Evolutionary conservation across 2,329 filamentous ascomycete species (phyloP), one percentile per base, ranked within the genome.

Genomic region (Arthroderma sp.): DNA sequence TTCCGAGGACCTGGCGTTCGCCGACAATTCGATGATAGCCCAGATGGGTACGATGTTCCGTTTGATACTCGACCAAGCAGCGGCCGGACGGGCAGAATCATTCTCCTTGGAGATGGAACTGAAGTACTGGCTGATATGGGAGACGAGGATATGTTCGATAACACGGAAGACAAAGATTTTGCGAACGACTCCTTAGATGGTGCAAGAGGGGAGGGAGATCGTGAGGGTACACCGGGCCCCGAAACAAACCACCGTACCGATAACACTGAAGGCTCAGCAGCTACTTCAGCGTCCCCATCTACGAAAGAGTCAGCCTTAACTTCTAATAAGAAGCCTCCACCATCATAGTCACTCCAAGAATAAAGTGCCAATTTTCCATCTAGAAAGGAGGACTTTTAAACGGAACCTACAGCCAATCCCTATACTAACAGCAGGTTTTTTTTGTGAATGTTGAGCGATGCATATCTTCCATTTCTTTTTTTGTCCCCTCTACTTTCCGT

Each of bases 141-240:
- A 65, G 87, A 95, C 60, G 80, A 83, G 52, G 87, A 94, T 57
- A 89, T 94, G 81, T 94, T 95, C 67, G 86, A 95, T 64, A 81
- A 87, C 57, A 83, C 86, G 61, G 77, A 80, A 56, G 85, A 93
- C 59, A 85, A 85, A 63, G 87, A 94, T 60, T 73, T 88, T 51
- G 45, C 37, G 9, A 71, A 69, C 47, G 63, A 72, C 38, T 45
- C 58, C 36, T 58, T 60, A 38, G 54, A 61, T 29, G 54, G 53
- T 43, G 54, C 54, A 31, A 59, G 69, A 49, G 65, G 60, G 48
- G 62, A 68, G 46, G 65, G 60, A 48, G 62, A 68, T 46, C 66
- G 71, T 47, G 72, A 74, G 60, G 70, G 64, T 39, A 74, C 71
- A 37, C 71, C 72, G 34, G 71, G 65, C 30, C 71, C 72, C 9